Percentiles rank a stretch among this genome's conserved stretches.
These are phyloP conservation scores for Starmerella scarabaei DNA, from an alignment of 805 yeast species.

Conservation along the genomic window DNA sequence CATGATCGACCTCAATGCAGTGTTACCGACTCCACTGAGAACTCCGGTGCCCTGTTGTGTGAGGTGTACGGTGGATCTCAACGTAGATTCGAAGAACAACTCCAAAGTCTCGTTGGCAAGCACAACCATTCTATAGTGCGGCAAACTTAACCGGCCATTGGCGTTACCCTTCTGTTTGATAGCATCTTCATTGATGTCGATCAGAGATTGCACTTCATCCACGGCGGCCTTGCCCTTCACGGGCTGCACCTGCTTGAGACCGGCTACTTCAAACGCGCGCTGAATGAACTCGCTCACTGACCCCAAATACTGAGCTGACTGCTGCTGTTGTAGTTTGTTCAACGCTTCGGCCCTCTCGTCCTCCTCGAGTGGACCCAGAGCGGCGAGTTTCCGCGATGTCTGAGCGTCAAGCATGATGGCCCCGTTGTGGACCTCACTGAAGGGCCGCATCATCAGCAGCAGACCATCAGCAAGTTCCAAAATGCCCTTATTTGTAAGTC, in stretches of 20 bases:
- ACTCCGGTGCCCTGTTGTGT: slow-evolving; percentile 34
- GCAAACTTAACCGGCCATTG: slow-evolving; percentile 9
- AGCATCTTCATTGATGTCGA: slow-evolving; percentile 24
- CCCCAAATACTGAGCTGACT: slow-evolving; percentile 47
- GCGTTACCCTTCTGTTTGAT: not conserved
- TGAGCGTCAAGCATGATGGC: slow-evolving; percentile 40
- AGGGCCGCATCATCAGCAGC: slow-evolving; percentile 67
- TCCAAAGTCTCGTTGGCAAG: slow-evolving; percentile 91
- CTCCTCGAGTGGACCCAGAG: slow-evolving; percentile 24
- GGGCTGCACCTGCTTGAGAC: slow-evolving; percentile 12
- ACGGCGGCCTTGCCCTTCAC: slow-evolving; percentile 23
- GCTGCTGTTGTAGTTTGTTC: slow-evolving; percentile 36
- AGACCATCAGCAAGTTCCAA: slow-evolving; percentile 79
- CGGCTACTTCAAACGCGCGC: slow-evolving; percentile 55
- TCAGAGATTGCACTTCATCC: slow-evolving; percentile 8
- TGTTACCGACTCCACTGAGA: slow-evolving; percentile 35
- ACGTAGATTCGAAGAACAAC: slow-evolving; percentile 57
- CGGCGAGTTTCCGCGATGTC: slow-evolving; percentile 38
- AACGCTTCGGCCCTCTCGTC: slow-evolving; percentile 35
- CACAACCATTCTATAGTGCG: slow-evolving; percentile 89
- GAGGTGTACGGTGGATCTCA: slow-evolving; percentile 56
- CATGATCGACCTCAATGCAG: slow-evolving; percentile 66
- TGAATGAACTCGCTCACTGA: slow-evolving; percentile 81
- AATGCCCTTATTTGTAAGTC: slow-evolving; percentile 60
- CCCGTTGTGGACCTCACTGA: slow-evolving; percentile 52